Evolutionary conservation across 1,284 basidiomycete species (phyloP), one percentile per base, ranked within the genome.

Genomic region (Pseudomicrostroma phylloplanum): DNA sequence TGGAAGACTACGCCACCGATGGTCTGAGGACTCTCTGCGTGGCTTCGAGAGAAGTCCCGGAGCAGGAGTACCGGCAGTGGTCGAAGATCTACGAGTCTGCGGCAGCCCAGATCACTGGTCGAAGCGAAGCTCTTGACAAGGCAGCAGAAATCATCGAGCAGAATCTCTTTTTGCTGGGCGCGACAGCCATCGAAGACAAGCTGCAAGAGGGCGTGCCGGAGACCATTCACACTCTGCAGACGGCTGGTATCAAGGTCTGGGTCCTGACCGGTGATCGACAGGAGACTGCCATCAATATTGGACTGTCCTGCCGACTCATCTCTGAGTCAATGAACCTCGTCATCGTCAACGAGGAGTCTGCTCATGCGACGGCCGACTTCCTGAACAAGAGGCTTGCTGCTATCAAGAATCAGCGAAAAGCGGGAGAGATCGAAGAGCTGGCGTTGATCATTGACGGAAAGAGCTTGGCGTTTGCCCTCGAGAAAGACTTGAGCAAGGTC

Each of bases 251-350:
- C 82, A 97, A 97, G 84, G 88, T 98, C 42, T 99, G 96, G 96
- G 92, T 99, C 11, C 82, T 98, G 56, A 98, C 96, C 0, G 96
- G 96, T 1, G 96, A 99, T 80, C 84, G 94, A 66, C 94, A 98
- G 82, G 96, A 99, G 81, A 99, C 96, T 1, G 96, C 96, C 13
- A 97, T 98, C 82, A 98, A 98, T 76, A 98, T 99, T 68, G 96
- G 96, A 57, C 87, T 98, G 84, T 93, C 91, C 1, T 98, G 94
- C 82, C 86, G 92, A 65, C 81, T 98, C 67, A 97, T 98, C 65
- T 92, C 92, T 1, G 96, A 98, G 81, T 92, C 91, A 15, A 99
- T 98, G 96, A 97, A 96, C 79, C 73, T 98, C 81, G 92, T 92
- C 71, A 62, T 86, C 78, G 88, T 98, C 64, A 98, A 98, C 74